Base-by-base conservation (phyloP, 2,329 filamentous ascomycete genomes). In the Didymella segeticola region DNA sequence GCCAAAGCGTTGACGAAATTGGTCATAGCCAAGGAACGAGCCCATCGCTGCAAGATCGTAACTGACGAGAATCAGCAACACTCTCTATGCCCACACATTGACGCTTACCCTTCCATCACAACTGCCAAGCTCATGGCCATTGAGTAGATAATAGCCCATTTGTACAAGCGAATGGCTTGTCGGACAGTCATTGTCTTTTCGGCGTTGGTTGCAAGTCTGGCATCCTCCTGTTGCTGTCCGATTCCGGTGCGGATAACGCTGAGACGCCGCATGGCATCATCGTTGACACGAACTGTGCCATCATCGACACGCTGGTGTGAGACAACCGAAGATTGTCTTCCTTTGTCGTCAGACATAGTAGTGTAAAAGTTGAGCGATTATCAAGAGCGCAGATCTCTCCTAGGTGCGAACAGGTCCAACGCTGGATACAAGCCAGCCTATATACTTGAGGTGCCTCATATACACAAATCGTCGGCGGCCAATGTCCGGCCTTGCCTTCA, bases 91-190 rank as follows among this genome's bases (percentile, higher is more conserved):
- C n/a, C 4, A 22, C 15, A n/a, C 2, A 8, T 20, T 5, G 11
- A 25, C 3, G 20, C 46, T 30, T 91, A 95, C 12, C 90, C 91
- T 74, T 96, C 91, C 91, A 96, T 96, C 62, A 85, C 85, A 69
- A 96, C 92, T 71, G 88, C 90, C 0, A 89, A 91, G 5, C 89
- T 93, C 71, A 96, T 90, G 53, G 93, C 79, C 33, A 95, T 69
- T 65, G 87, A 90, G 89, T 89, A 96, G 14, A 79, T 80, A 51
- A 93, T 86, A 19, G 91, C 91, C 78, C 93, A 92, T 49, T 90
- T 90, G 70, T 96, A 96, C 22, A 57, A 14, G n/a, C 53, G 53
- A 0, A 60, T n/a, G 29, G 57, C 53, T 37, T 60, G 53, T 34
- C 46, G 47, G 11, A 60, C 49, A 17, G 49, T 60, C 57, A 60